Percentiles rank a stretch among this genome's conserved stretches.
These are phyloP conservation scores for Monilinia fructicola DNA, from an alignment of 2,329 filamentous ascomycete species.

Conservation along the genomic window DNA sequence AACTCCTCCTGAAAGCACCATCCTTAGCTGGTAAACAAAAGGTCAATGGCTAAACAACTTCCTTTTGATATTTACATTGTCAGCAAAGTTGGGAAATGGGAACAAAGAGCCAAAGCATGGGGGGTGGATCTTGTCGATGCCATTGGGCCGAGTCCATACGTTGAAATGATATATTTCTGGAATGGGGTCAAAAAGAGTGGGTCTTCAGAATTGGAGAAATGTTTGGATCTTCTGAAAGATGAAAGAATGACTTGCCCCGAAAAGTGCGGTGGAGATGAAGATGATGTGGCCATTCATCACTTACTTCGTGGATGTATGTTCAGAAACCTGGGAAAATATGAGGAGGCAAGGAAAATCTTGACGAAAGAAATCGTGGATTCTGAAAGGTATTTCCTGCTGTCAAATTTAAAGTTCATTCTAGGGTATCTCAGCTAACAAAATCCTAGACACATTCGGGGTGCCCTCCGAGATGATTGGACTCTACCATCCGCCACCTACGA, in stretches of 20 bases:
- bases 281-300: conserved; percentile 63
- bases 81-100: conserved; percentile 87
- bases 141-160: conserved; percentile 73
- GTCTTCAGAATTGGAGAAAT: conserved; percentile 60
- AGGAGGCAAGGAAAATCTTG: conserved; percentile 65
- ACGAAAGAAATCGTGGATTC: conserved; percentile 61
- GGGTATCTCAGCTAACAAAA: conserved; percentile 25
- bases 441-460: conserved; percentile 53
- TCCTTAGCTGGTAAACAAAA: conserved; percentile 78
- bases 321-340: conserved; percentile 60
- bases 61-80: conserved; percentile 86
- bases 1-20: conserved; percentile 70
- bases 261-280: conserved; percentile 53
- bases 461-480: conserved; percentile 66
- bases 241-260: conserved; percentile 52
- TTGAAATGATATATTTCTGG: conserved; percentile 96
- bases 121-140: conserved; percentile 73
- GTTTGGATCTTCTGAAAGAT: conserved; percentile 64
- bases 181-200: conserved; percentile 84
- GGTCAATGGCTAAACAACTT: conserved; percentile 84
- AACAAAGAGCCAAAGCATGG: conserved; percentile 68
- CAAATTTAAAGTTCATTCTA: not conserved
- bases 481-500: conserved; percentile 81
- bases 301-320: conserved; percentile 66
- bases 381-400: conserved; percentile 53